Conservation (phyloP, 768 basidiomycete genomes). For the Trametes cingulata region DNA sequence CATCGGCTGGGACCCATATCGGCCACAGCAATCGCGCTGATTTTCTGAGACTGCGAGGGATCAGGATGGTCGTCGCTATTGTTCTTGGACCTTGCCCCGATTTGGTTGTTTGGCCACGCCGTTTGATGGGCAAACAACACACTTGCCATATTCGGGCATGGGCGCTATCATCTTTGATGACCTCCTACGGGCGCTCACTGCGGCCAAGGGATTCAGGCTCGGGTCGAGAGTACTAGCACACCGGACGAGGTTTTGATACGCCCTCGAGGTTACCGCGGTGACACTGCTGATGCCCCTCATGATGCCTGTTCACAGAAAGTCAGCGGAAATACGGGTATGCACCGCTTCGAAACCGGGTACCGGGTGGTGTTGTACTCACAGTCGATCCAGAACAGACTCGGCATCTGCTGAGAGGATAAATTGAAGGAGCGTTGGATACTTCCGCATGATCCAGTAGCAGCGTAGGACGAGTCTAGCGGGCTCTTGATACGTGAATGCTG, state of each 20-base stretch:
- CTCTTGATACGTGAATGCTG: too few relatives aligned
- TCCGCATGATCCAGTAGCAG: too few relatives aligned
- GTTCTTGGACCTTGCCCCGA: constrained; percentile 5
- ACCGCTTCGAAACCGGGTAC: too few relatives aligned
- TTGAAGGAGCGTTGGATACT: too few relatives aligned
- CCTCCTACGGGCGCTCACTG: not conserved
- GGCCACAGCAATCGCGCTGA: constrained; percentile 7
- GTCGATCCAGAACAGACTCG: too few relatives aligned
- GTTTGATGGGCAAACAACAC: constrained; percentile 1
- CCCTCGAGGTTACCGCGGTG: not conserved
- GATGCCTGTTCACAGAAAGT: not conserved
- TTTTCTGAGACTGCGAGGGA: not conserved
- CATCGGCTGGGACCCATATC: not conserved
- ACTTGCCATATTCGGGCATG: constrained; percentile 2
- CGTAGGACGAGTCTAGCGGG: too few relatives aligned
- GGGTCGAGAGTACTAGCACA: too few relatives aligned
- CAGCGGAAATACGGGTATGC: not conserved
- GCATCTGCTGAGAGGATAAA: too few relatives aligned
- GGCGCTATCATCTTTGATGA: constrained; percentile 3
- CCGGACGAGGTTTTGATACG: not conserved
- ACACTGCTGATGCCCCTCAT: not conserved
- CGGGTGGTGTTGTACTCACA: too few relatives aligned
- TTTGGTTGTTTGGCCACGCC: constrained; percentile 5
- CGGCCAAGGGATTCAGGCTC: too few relatives aligned
- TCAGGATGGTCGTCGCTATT: not conserved